These are phyloP conservation scores for Aspergillus sp. DNA, from an alignment of 2,329 filamentous ascomycete species.

Conservation along the genomic window DNA sequence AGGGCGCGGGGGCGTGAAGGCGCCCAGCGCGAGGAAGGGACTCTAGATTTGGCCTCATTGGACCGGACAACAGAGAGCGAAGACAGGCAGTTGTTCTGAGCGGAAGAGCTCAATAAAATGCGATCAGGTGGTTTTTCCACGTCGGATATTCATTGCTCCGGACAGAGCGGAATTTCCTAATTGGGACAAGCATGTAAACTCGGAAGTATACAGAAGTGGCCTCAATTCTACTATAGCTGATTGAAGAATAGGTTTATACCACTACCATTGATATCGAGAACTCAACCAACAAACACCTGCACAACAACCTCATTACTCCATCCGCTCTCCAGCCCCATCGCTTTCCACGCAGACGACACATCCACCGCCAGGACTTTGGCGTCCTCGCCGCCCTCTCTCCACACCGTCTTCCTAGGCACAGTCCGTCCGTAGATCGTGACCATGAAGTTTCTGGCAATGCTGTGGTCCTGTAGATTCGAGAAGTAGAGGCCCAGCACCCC, in stretches of 20 bases:
- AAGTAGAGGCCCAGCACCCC: constrained; percentile 66
- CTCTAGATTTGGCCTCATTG: background rate
- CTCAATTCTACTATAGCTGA: too few relatives aligned
- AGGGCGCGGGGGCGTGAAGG: background rate
- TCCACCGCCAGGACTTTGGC: constrained; percentile 65
- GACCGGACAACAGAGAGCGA: background rate
- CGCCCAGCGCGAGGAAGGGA: background rate
- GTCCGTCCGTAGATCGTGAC: constrained; percentile 63
- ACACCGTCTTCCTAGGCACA: constrained; percentile 59
- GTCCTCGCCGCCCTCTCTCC: constrained; percentile 36
- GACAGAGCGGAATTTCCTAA: background rate
- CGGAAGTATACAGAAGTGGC: too few relatives aligned
- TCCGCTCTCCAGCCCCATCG: constrained; percentile 57
- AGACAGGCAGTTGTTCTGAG: background rate
- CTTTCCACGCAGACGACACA: constrained; percentile 64
- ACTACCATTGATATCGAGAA: too few relatives aligned
- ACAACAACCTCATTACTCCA: constrained; percentile 75
- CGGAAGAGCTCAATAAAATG: background rate
- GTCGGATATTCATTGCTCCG: background rate
- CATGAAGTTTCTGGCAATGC: constrained; percentile 58
- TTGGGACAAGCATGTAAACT: background rate
- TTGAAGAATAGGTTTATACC: too few relatives aligned
- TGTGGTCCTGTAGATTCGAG: constrained; percentile 54
- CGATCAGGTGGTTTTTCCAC: background rate
- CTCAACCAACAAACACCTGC: constrained; percentile 46